Percentiles rank a stretch among this genome's conserved stretches.
Evolutionary conservation across 768 basidiomycete genomes (phyloP).

Genomic region (Mycena vitilis): DNA sequence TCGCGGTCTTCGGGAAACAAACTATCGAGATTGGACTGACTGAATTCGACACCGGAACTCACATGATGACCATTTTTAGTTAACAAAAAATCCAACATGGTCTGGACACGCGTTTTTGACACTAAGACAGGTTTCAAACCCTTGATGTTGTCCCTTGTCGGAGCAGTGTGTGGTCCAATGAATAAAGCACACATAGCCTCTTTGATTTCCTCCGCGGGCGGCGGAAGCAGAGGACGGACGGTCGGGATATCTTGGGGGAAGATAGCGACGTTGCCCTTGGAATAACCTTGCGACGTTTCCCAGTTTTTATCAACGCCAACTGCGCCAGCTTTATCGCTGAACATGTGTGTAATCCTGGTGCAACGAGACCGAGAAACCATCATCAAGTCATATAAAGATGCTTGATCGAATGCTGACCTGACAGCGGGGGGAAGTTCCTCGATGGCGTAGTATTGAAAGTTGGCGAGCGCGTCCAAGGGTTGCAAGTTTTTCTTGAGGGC

Average conservation of each 20-base stretch:
- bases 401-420: background rate
- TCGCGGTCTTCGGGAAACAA: background rate
- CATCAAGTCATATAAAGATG: background rate
- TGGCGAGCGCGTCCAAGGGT: background rate
- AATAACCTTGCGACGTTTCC: background rate
- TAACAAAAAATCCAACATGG: background rate
- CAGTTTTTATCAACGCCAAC: background rate
- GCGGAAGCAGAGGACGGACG: background rate
- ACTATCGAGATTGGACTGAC: background rate
- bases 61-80: background rate
- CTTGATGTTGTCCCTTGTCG: background rate
- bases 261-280: conserved; percentile 2
- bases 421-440: background rate
- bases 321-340: background rate
- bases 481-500: background rate
- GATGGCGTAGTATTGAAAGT: conserved; percentile 6
- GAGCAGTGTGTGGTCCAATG: background rate
- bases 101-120: background rate
- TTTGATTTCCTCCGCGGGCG: background rate
- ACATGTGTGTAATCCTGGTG: background rate
- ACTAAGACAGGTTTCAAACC: background rate
- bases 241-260: background rate
- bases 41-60: background rate
- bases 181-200: conserved; percentile 10
- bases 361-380: background rate